Conservation (phyloP, 1,284 basidiomycete genomes). For the Tilletia walkeri region DNA sequence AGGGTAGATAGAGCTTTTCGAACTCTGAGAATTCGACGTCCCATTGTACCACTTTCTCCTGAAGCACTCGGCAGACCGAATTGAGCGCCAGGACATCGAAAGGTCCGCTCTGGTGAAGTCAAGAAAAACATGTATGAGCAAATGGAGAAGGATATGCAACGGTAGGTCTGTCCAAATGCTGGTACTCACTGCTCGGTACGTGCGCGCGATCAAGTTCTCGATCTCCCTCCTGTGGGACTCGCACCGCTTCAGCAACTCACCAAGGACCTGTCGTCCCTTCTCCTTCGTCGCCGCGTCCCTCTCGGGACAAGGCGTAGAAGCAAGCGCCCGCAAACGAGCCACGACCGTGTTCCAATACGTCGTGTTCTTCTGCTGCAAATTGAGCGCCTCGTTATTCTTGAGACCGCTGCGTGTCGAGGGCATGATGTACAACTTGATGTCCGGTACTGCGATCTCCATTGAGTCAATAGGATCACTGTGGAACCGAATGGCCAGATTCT, state of each 20-base stretch:
- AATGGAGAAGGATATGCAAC: background rate
- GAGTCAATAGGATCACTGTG: slow-evolving; percentile 79
- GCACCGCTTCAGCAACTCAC: slow-evolving; percentile 32
- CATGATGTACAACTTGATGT: slow-evolving; percentile 75
- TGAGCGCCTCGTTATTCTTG: slow-evolving; percentile 84
- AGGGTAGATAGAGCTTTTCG: slow-evolving; percentile 59
- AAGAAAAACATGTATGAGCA: slow-evolving; percentile 4
- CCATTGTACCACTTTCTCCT: slow-evolving; percentile 96
- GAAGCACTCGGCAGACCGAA: slow-evolving; percentile 77
- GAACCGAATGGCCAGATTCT: slow-evolving; percentile 74
- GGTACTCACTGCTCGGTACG: slow-evolving; percentile 70
- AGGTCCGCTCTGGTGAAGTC: slow-evolving; percentile 26
- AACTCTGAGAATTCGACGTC: slow-evolving; percentile 73
- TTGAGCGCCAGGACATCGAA: slow-evolving; percentile 87
- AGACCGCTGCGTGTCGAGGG: slow-evolving; percentile 81
- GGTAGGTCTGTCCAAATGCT: background rate
- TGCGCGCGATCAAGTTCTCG: slow-evolving; percentile 67
- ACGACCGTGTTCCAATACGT: slow-evolving; percentile 64
- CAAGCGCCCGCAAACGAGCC: slow-evolving; percentile 61
- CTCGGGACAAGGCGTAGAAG: slow-evolving; percentile 25
- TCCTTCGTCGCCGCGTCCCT: slow-evolving; percentile 30
- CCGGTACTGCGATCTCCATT: slow-evolving; percentile 86
- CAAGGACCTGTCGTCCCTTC: slow-evolving; percentile 32
- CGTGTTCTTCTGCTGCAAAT: slow-evolving; percentile 70
- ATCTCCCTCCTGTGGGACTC: slow-evolving; percentile 64